Conservation (phyloP, 345 rosid species). For the Bruguiera sexangula region DNA sequence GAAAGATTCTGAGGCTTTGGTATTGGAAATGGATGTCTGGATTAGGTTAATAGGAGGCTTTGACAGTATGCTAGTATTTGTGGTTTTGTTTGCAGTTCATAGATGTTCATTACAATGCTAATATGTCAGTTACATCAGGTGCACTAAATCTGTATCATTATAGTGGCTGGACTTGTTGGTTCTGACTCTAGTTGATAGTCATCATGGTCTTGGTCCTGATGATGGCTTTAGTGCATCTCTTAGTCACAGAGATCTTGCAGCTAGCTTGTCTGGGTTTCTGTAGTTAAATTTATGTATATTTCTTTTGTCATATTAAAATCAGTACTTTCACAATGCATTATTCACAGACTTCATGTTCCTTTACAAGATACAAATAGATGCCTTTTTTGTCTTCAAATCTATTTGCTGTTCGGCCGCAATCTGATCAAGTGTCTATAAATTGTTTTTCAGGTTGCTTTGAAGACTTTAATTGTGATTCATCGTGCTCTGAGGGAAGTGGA, state of each 20-base stretch:
- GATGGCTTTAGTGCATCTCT: too few relatives aligned
- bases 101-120: not conserved
- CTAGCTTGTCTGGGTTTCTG: too few relatives aligned
- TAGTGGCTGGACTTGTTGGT: too few relatives aligned
- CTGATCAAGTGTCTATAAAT: not conserved
- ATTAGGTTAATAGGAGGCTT: not conserved
- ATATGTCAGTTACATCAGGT: not conserved
- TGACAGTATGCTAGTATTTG: not conserved
- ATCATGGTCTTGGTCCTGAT: too few relatives aligned
- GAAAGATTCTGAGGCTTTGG: not conserved
- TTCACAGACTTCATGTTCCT: too few relatives aligned
- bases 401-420: not conserved
- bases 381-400: too few relatives aligned
- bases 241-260: too few relatives aligned
- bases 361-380: too few relatives aligned
- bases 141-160: not conserved
- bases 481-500: conserved; percentile 99
- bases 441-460: conserved; percentile 76
- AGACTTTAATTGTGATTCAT: conserved; percentile 86
- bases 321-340: too few relatives aligned
- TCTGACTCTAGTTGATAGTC: too few relatives aligned
- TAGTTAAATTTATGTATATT: too few relatives aligned
- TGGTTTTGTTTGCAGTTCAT: not conserved
- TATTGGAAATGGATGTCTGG: not conserved
- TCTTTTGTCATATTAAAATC: too few relatives aligned